Evolutionary conservation across 2,329 filamentous ascomycete species (phyloP).

Genomic region (Biscogniauxia sp.): DNA sequence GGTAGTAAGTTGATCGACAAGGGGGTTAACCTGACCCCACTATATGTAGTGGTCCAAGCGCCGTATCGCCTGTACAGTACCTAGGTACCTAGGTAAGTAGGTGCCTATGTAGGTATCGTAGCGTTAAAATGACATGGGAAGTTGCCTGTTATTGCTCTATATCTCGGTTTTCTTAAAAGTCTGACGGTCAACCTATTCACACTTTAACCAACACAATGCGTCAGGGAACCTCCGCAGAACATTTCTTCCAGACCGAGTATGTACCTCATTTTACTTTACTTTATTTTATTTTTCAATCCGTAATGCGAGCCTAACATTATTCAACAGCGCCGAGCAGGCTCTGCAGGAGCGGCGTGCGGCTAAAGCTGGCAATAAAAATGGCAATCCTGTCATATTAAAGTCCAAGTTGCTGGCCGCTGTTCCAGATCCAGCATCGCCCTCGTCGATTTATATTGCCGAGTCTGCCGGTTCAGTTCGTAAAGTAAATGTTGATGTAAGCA

Average conservation of each 20-base stretch:
- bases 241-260: conserved; percentile 93
- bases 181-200: background rate
- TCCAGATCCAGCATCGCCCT: conserved; percentile 61
- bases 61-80: background rate
- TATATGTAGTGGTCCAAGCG: background rate
- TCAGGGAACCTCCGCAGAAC: conserved; percentile 67
- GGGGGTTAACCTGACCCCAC: background rate
- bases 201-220: conserved; percentile 41
- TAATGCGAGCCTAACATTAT: conserved; percentile 41
- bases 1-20: background rate
- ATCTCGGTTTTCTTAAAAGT: background rate
- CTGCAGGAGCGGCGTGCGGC: conserved; percentile 61
- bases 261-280: conserved; percentile 27
- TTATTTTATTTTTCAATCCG: background rate
- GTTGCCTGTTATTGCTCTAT: background rate
- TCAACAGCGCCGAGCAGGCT: conserved; percentile 46
- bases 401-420: conserved; percentile 82
- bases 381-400: conserved; percentile 73
- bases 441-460: conserved; percentile 75
- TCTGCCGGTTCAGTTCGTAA: conserved; percentile 78
- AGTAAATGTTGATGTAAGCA: conserved; percentile 68
- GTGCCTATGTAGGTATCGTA: background rate
- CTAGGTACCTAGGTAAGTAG: too few species aligned
- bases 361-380: conserved; percentile 74
- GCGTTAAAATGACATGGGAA: too few species aligned